Conservation (phyloP, 31 red algal species). For the Bonnemaisonia californica region DNA sequence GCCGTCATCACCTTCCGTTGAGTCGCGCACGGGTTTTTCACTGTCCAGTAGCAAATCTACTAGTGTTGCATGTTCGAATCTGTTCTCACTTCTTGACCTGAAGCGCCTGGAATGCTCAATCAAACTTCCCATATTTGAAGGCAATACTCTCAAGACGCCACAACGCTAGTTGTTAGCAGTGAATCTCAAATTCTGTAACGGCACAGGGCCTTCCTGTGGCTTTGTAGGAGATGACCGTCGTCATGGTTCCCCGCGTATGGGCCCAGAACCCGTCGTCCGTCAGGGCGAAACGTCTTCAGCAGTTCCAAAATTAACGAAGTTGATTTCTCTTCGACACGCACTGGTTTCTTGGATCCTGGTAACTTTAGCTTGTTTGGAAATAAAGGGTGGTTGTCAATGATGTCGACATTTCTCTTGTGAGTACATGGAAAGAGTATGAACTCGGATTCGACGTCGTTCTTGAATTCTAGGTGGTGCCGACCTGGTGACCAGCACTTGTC, state of each 20-base stretch:
- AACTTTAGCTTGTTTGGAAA: too few relatives aligned
- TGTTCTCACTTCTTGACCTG: too few relatives aligned
- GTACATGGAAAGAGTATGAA: background rate
- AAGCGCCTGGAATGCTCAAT: too few relatives aligned
- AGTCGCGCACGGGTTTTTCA: too few relatives aligned
- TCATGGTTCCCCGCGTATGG: background rate
- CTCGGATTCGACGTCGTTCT: background rate
- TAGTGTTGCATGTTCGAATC: too few relatives aligned
- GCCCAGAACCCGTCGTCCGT: background rate
- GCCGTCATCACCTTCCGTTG: too few relatives aligned
- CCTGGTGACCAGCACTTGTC: background rate
- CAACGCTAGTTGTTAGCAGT: too few relatives aligned
- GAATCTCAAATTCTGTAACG: too few relatives aligned
- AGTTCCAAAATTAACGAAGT: background rate
- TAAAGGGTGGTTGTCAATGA: background rate
- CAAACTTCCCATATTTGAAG: too few relatives aligned
- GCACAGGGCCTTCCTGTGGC: background rate
- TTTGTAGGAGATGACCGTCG: background rate
- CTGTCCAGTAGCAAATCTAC: too few relatives aligned
- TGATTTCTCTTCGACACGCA: conserved; percentile 6
- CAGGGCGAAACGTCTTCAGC: background rate
- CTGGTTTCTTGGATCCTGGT: background rate
- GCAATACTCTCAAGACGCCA: too few relatives aligned
- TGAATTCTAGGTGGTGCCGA: background rate
- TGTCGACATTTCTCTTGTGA: background rate